Base-by-base conservation (phyloP, 2,329 filamentous ascomycete genomes). In the Knufia petricola region DNA sequence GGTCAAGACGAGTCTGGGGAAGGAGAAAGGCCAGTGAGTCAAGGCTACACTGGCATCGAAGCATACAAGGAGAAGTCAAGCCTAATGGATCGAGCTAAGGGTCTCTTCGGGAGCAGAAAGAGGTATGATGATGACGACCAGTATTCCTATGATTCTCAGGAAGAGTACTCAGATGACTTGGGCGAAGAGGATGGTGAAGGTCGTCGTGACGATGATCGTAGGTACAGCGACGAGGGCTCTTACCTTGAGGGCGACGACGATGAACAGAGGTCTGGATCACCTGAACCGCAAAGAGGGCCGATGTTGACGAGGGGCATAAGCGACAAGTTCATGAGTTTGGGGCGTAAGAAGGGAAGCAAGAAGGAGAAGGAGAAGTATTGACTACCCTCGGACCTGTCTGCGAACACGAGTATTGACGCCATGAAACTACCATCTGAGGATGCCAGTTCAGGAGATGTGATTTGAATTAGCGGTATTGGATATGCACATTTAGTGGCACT, bases 41-140 rank as follows among this genome's bases (percentile, higher is more conserved):
- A 52, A 42, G 58, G 62, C 37, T 65, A 64, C 52, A 54, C 54
- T 6, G 60, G 62, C 13, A 59, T 64, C 20, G 61, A 64, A 43
- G 61, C 62, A 7, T 64, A 64, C 45, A 52, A 55, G 28, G 59
- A 59, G 45, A 59, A 52, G 50, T 56, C 59, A 43, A 55, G 50
- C 26, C 37, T 48, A 3, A 36, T 41, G 2, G 28, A 42, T 15
- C 24, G 46, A 4, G 8, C 42, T 30, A 24, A 48, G 26, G 37
- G n/a, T n/a, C n/a, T n/a, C n/a, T n/a, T n/a, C n/a, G 46, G 32
- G 15, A 36, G 32, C n/a, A 32, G 24, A 21, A 40, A 21, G 13
- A 19, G 23, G 15, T 9, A 30, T n/a, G 32, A 30, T 9, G 45
- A 40, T 21, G 44, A 47, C 39, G 32, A 39, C 13, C 28, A 39